A percentile compares a stretch with the other conserved stretches of the same genome.
These are phyloP conservation scores for Hyaloscypha hepaticicola DNA, from an alignment of 495 filamentous ascomycete genomes.

Conservation along the genomic window DNA sequence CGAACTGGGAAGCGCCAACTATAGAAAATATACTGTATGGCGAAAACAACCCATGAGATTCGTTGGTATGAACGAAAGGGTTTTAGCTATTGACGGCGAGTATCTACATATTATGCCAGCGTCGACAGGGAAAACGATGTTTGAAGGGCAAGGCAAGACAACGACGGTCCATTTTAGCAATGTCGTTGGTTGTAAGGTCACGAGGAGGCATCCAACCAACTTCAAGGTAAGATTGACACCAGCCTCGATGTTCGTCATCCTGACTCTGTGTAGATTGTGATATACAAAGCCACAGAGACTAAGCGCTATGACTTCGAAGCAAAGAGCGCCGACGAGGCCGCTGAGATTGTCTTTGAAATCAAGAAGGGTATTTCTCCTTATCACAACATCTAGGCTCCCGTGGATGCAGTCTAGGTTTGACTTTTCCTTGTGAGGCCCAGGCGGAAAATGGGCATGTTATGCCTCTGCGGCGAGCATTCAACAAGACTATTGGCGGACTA, in stretches of 20 bases:
- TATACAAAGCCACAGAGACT: conserved; percentile 78
- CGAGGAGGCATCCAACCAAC: conserved; percentile 82
- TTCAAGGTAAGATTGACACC: conserved; percentile 64
- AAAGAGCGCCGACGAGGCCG: conserved; percentile 71
- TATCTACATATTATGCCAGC: conserved; percentile 92
- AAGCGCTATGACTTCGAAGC: conserved; percentile 98
- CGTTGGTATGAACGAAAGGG: conserved; percentile 76
- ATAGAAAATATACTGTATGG: conserved; percentile 86
- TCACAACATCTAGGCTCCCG: conserved; percentile 25
- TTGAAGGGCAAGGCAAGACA: conserved; percentile 76
- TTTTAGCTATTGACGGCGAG: conserved; percentile 89
- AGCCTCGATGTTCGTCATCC: not conserved
- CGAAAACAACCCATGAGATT: conserved; percentile 95
- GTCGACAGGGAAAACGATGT: conserved; percentile 52
- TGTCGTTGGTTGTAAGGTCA: conserved; percentile 91
- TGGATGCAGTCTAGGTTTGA: not conserved
- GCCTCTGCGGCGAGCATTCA: too few relatives aligned
- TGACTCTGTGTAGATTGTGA: conserved; percentile 54
- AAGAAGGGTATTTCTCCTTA: conserved; percentile 66
- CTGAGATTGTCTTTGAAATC: conserved; percentile 86
- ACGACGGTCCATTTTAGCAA: conserved; percentile 90
- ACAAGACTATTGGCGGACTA: too few relatives aligned
- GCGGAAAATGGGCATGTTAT: too few relatives aligned
- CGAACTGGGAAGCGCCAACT: conserved; percentile 59
- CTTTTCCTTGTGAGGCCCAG: not conserved